Evolutionary conservation across 225 moss, liverwort and hornwort genomes (phyloP).

Genomic region (Marchantia paleacea): DNA sequence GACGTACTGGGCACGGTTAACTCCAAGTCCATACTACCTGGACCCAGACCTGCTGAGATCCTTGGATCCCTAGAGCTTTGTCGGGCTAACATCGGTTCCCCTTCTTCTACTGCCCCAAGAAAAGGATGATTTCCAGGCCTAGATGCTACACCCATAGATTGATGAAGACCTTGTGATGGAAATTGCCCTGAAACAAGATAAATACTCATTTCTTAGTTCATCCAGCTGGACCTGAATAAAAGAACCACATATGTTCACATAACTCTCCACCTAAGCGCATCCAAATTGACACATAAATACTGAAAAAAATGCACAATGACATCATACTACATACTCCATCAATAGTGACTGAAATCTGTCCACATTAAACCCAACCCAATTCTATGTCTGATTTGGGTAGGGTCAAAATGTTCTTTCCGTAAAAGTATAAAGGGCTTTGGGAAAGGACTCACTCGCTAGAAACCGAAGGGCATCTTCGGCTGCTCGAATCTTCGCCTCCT

Average conservation of each 20-base stretch:
- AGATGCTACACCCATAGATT: conserved; percentile 30
- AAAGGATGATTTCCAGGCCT: conserved; percentile 39
- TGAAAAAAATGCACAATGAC: no score
- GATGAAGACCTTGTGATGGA: conserved; percentile 41
- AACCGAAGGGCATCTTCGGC: conserved; percentile 81
- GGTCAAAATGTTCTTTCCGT: no score
- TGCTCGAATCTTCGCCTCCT: conserved; percentile 83
- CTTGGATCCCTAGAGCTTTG: conserved; percentile 76
- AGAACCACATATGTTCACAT: no score
- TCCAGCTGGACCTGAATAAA: neutral
- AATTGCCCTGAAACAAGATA: conserved; percentile 28
- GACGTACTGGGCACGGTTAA: conserved; percentile 81
- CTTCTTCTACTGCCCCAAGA: conserved; percentile 61
- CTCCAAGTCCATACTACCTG: conserved; percentile 63
- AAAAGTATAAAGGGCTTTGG: neutral
- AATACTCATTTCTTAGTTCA: neutral
- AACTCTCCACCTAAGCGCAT: no score
- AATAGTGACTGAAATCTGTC: no score
- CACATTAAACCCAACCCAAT: no score
- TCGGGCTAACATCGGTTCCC: conserved; percentile 47
- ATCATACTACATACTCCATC: no score
- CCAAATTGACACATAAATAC: no score
- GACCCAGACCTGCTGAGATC: conserved; percentile 71
- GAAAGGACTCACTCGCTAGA: conserved; percentile 57
- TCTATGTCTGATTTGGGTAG: no score